Evolutionary conservation across 2,329 filamentous ascomycete genomes (phyloP).

Genomic region (Hymenoscyphus salicellus): DNA sequence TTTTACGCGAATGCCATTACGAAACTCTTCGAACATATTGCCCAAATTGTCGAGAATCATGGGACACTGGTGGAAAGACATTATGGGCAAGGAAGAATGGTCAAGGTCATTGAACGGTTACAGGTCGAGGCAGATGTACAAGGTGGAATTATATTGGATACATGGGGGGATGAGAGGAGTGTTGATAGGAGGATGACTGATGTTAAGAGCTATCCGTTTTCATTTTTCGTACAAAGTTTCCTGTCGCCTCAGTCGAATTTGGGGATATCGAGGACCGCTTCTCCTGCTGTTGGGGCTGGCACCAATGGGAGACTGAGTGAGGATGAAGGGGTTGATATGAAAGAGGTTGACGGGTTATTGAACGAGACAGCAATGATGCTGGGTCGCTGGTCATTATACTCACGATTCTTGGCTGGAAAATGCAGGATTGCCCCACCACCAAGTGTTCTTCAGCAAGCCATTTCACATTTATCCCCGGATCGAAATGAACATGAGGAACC

Average conservation of each 20-base stretch:
- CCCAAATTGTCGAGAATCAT: slow-evolving; percentile 91
- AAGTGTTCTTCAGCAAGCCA: slow-evolving; percentile 27
- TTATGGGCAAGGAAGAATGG: slow-evolving; percentile 91
- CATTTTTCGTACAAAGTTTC: slow-evolving; percentile 94
- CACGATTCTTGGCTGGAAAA: slow-evolving; percentile 82
- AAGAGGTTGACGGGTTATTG: slow-evolving; percentile 83
- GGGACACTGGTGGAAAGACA: slow-evolving; percentile 88
- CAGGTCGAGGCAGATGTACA: slow-evolving; percentile 96
- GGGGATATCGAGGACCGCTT: slow-evolving; percentile 67
- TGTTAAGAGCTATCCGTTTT: slow-evolving; percentile 96
- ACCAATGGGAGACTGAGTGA: slow-evolving; percentile 64
- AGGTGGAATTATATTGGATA: slow-evolving; percentile 91
- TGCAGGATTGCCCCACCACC: slow-evolving; percentile 61
- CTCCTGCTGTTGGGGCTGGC: slow-evolving; percentile 63
- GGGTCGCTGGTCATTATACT: slow-evolving; percentile 87
- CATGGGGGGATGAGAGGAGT: slow-evolving; percentile 85
- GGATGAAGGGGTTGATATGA: slow-evolving; percentile 94
- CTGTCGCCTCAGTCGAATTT: slow-evolving; percentile 64
- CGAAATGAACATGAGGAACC: slow-evolving; percentile 49
- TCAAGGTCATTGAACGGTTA: slow-evolving; percentile 84
- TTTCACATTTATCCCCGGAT: slow-evolving; percentile 45
- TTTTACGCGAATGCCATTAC: slow-evolving; percentile 91
- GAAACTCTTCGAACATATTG: slow-evolving; percentile 94
- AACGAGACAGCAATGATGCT: slow-evolving; percentile 91
- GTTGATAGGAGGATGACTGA: slow-evolving; percentile 87